Evolutionary conservation across 2,329 filamentous ascomycete genomes (phyloP), one percentile per base, ranked within the genome.

Genomic region (Metarhizium humberi): DNA sequence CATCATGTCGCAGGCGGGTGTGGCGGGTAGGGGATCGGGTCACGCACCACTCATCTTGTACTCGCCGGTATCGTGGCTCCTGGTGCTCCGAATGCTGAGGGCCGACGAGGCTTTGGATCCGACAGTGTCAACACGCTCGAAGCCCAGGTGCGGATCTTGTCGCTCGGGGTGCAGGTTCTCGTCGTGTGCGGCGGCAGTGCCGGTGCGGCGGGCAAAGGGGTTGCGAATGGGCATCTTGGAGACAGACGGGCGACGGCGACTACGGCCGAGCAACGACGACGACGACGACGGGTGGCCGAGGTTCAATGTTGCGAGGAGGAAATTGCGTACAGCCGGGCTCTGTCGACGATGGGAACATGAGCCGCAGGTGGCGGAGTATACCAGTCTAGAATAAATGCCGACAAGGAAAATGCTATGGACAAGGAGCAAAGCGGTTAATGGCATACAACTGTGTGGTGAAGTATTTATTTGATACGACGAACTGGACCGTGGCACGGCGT

Each of bases 41-140:
- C 50, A 71, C 83, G 65, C 80, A 90, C 87, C 87, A 71, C 86
- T 89, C 80, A 91, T 80, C 72, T 90, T 88, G 73, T 90, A 90
- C 69, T 90, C 87, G 60, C 82, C 83, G 40, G 78, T 85, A 61
- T 88, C 84, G 54, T 77, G 75, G 67, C 82, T 81, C 64, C 73
- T 79, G 63, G 75, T 77, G 66, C 79, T 84, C 61, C 78, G 78
- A 55, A 86, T 78, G 65, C 80, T 86, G 66, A 87, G 72, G 48
- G 79, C 75, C 40, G 82, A 82, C 20, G 83, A 82, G 14, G 80
- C 75, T 69, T 80, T 82, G 61, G 82, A 84, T 16, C 82, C 82
- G 53, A 82, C 74, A 1, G 80, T 85, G 62, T 85, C 80, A 58
- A 84, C 80, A 57, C 78, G 77, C 67, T 85, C 82, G 61, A 85